These are phyloP conservation scores for Sporothrix sp. DNA, from an alignment of 2,329 filamentous ascomycete species.

Conservation along the genomic window DNA sequence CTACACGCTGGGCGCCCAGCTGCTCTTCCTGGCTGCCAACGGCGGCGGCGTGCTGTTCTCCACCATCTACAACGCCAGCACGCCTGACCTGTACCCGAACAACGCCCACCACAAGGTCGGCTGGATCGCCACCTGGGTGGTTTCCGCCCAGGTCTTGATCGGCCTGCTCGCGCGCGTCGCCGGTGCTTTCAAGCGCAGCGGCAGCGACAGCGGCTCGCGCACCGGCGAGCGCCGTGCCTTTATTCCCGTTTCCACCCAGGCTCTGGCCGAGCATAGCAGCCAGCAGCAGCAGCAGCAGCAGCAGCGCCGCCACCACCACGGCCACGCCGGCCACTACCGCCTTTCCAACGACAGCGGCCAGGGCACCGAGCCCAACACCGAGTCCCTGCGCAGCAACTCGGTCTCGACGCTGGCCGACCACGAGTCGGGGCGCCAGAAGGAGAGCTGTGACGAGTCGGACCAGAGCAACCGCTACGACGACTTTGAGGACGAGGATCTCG, in stretches of 20 bases:
- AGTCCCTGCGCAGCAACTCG: conserved; percentile 56
- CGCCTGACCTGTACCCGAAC: conserved; percentile 75
- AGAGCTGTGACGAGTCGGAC: conserved; percentile 40
- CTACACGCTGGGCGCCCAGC: conserved; percentile 59
- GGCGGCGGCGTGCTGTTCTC: conserved; percentile 54
- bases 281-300: conserved; percentile 21
- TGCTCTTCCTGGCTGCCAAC: conserved; percentile 56
- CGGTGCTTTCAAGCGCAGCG: conserved; percentile 28
- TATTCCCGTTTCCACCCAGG: conserved; percentile 50
- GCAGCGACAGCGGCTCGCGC: conserved; percentile 6
- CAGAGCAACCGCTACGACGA: conserved; percentile 34
- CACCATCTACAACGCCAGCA: conserved; percentile 66
- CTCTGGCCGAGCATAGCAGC: conserved; percentile 41
- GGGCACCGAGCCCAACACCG: conserved; percentile 60
- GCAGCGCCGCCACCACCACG: conserved; percentile 19
- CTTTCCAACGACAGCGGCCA: conserved; percentile 65
- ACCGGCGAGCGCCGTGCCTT: conserved; percentile 46
- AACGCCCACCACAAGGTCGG: conserved; percentile 85
- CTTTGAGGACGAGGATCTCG: conserved; percentile 28
- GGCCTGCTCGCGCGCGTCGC: conserved; percentile 54
- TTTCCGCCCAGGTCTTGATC: conserved; percentile 60
- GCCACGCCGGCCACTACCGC: conserved; percentile 36
- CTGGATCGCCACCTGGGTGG: conserved; percentile 70
- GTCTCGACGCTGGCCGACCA: conserved; percentile 47
- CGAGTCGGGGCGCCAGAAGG: conserved; percentile 34